A percentile compares a stretch with the other conserved stretches of the same genome.
phyloP scores from a whole-genome alignment of 2,329 filamentous ascomycete species.

The Pochonia chlamydosporia region DNA sequence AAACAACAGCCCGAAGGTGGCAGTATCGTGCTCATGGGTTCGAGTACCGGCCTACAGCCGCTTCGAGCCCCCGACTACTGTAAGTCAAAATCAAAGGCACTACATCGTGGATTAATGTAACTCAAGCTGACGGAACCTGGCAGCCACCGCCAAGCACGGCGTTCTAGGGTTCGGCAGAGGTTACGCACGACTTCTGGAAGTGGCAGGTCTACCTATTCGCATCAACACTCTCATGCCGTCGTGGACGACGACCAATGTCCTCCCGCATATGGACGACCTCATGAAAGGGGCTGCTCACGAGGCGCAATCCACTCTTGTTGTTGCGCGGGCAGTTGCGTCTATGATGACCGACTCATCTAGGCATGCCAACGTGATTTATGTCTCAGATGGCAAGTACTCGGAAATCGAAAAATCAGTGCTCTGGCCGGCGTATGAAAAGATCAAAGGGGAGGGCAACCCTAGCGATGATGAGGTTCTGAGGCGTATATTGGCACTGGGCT shows the following conservation, averaged over 20 bases:
- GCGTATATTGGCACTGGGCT: conserved; percentile 7
- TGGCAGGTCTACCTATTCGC: conserved; percentile 38
- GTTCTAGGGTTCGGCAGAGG: conserved; percentile 48
- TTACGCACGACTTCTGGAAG: conserved; percentile 30
- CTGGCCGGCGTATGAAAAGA: conserved; percentile 24
- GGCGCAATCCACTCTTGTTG: conserved; percentile 38
- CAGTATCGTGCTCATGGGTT: conserved; percentile 50
- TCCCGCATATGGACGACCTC: conserved; percentile 30
- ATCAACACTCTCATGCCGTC: conserved; percentile 50
- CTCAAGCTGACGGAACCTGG: not conserved
- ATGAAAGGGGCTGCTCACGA: conserved; percentile 33
- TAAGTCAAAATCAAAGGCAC: conserved; percentile 14
- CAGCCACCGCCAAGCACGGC: conserved; percentile 48
- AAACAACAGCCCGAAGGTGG: conserved; percentile 38
- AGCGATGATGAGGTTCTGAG: conserved; percentile 30
- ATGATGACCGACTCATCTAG: conserved; percentile 42
- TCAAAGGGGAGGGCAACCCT: conserved; percentile 25
- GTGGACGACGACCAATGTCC: conserved; percentile 47
- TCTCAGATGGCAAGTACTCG: conserved; percentile 39
- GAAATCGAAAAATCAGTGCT: conserved; percentile 47
- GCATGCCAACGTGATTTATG: conserved; percentile 48
- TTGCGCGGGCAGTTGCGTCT: conserved; percentile 41
- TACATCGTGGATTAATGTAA: not conserved
- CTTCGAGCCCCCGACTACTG: conserved; percentile 46
- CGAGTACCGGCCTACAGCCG: conserved; percentile 43